Percentiles rank a stretch among this genome's conserved stretches.
phyloP scores from a whole-genome alignment of 345 rosid species.

The Luvunga scandens region DNA sequence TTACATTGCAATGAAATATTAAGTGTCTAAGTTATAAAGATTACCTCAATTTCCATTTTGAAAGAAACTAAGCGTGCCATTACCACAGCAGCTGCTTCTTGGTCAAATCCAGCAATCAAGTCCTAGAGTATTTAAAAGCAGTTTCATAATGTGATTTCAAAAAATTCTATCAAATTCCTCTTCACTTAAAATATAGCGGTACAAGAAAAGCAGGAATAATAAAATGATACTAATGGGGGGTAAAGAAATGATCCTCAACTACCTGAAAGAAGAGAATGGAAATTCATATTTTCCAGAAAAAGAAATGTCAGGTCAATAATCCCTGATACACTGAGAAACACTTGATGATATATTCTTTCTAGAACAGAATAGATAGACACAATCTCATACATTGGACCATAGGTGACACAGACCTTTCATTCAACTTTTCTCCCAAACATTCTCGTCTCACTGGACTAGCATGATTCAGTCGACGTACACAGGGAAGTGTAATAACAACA shows the following conservation, averaged over 20 bases:
- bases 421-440: not conserved
- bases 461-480: not conserved
- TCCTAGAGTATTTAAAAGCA: conserved; percentile 52
- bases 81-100: conserved; percentile 98
- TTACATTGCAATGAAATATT: not conserved
- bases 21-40: conserved; percentile 1
- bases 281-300: not conserved
- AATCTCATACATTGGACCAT: not conserved
- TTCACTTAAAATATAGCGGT: not conserved
- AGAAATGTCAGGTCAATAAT: not conserved
- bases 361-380: not conserved
- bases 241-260: not conserved
- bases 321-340: not conserved
- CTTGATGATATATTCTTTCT: not conserved
- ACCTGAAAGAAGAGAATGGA: not conserved
- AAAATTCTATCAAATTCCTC: not conserved
- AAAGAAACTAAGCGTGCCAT: conserved; percentile 89
- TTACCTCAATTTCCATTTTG: conserved; percentile 98
- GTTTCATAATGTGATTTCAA: conserved; percentile 1
- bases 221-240: not conserved
- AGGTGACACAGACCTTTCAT: not conserved
- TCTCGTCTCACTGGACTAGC: not conserved
- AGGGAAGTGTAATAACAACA: not conserved
- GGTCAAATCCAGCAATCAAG: conserved; percentile 92
- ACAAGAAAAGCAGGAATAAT: not conserved